These are phyloP conservation scores for Sesbania bispinosa DNA, from an alignment of 306 rosid species.

Conservation along the genomic window DNA sequence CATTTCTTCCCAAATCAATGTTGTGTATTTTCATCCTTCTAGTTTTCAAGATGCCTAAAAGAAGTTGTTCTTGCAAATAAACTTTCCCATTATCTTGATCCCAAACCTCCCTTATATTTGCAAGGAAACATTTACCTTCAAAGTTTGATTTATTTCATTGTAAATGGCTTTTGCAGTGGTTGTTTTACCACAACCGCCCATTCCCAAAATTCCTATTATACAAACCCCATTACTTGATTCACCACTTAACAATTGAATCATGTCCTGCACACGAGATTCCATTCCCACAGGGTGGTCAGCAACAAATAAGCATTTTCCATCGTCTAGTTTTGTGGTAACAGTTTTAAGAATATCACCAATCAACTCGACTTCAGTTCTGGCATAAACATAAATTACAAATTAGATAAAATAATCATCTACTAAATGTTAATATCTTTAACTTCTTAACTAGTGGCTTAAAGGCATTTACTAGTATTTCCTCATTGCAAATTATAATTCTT, in stretches of 20 bases:
- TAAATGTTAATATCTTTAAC: too few species aligned
- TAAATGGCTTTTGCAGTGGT: too few species aligned
- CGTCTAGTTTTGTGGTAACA: not conserved
- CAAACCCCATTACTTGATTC: not conserved
- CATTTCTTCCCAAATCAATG: not conserved
- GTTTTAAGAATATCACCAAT: not conserved
- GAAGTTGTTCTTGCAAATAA: not conserved
- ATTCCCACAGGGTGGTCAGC: not conserved
- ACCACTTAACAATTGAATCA: not conserved
- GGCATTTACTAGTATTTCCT: too few species aligned
- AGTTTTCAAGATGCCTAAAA: not conserved
- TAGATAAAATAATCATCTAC: not conserved
- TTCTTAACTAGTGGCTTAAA: too few species aligned
- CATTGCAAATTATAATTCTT: too few species aligned
- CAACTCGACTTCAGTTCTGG: not conserved
- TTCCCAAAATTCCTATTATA: not conserved
- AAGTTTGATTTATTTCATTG: not conserved
- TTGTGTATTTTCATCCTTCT: not conserved
- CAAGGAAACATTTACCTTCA: not conserved
- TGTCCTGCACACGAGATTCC: not conserved
- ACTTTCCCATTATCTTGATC: not conserved
- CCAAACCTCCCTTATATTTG: not conserved
- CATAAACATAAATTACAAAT: not conserved
- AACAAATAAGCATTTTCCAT: not conserved
- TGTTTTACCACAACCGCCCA: not conserved